Percentiles rank a stretch among this genome's conserved stretches.
Conservation (phyloP, 257 asterid genomes). For the Lycium barbarum region DNA sequence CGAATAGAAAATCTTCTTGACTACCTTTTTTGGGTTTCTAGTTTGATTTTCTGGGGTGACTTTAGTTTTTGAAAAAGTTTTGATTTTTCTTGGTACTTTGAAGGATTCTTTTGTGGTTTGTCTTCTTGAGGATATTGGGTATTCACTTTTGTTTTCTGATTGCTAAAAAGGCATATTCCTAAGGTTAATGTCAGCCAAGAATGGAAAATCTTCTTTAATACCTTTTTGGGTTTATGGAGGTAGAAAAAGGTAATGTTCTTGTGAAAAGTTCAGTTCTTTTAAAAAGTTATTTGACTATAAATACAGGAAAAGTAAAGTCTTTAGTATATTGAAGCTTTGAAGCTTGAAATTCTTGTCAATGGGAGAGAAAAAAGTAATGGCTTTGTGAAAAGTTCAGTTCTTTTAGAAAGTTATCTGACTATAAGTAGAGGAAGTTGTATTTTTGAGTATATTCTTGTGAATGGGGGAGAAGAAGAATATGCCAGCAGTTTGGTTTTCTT, state of each 20-base stretch:
- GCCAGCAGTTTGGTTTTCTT: conserved; percentile 69
- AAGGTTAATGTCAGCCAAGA: too few species aligned
- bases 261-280: background rate
- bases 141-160: too few species aligned
- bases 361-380: conserved; percentile 46
- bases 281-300: conserved; percentile 23
- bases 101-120: too few species aligned
- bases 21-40: background rate
- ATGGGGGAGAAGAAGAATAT: conserved; percentile 54
- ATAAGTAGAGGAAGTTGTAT: background rate
- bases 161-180: too few species aligned
- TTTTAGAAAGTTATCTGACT: conserved; percentile 25
- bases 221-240: background rate
- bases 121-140: too few species aligned
- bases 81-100: too few species aligned
- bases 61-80: too few species aligned
- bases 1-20: conserved; percentile 3
- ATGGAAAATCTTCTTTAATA: too few species aligned
- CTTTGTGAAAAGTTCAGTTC: background rate
- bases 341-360: conserved; percentile 29
- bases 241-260: background rate
- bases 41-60: too few species aligned
- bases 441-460: conserved; percentile 15
- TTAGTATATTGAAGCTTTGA: too few species aligned
- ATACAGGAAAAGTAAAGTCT: background rate